Percentiles rank a stretch among this genome's conserved stretches.
Evolutionary conservation across 768 basidiomycete genomes (phyloP).

Genomic region (Sarcomyxa edulis): DNA sequence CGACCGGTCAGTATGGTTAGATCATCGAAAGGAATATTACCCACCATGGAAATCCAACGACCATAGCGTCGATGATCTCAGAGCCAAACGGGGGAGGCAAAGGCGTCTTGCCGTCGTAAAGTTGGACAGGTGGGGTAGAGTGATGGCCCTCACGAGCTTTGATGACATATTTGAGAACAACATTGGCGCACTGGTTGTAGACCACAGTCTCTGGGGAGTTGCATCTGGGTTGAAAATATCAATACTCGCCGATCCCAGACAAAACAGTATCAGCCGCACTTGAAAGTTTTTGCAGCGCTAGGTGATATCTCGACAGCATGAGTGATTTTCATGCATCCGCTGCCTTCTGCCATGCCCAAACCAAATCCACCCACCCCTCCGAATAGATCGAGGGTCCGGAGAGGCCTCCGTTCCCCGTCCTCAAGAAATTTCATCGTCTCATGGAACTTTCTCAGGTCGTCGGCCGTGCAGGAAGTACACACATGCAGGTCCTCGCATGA

Average conservation of each 20-base stretch:
- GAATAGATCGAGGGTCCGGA: constrained; percentile 39
- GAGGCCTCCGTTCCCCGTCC: constrained; percentile 16
- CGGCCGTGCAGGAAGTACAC: constrained; percentile 38
- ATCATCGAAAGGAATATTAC: not conserved
- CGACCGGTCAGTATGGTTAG: too few relatives aligned
- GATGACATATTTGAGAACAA: constrained; percentile 52
- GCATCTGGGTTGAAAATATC: constrained; percentile 26
- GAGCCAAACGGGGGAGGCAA: constrained; percentile 44
- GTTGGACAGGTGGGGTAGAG: constrained; percentile 32
- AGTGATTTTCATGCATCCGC: constrained; percentile 48
- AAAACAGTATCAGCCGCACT: constrained; percentile 30
- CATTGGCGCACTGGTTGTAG: constrained; percentile 71
- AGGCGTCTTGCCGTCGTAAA: constrained; percentile 27
- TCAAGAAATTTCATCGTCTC: constrained; percentile 27
- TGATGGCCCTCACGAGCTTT: constrained; percentile 40
- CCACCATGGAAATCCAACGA: constrained; percentile 77
- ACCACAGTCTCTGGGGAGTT: constrained; percentile 50
- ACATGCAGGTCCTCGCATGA: constrained; percentile 30
- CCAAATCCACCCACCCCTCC: constrained; percentile 61
- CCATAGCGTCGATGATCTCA: constrained; percentile 54
- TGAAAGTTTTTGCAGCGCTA: constrained; percentile 62
- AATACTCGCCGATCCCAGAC: not conserved
- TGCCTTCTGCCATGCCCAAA: constrained; percentile 48
- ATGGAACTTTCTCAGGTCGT: constrained; percentile 25
- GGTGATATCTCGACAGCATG: constrained; percentile 74